Evolutionary conservation across 768 basidiomycete species (phyloP).

Genomic region (Suillus subalutaceus): DNA sequence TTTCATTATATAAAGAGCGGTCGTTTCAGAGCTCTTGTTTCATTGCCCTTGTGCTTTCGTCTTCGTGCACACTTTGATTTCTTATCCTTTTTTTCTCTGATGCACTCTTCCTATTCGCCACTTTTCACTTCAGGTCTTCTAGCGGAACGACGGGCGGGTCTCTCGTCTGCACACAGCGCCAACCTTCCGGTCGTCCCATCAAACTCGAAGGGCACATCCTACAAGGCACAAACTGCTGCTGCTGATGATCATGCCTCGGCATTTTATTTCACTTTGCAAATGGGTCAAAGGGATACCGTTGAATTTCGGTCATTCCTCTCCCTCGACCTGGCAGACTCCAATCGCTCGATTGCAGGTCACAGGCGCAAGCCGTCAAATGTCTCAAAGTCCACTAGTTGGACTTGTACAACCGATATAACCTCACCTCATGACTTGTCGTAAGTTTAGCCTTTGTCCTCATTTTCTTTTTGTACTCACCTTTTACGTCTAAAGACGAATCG

Average conservation of each 20-base stretch:
- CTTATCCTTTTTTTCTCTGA: slow-evolving; percentile 6
- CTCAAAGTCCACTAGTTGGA: slow-evolving; percentile 35
- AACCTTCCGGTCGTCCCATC: slow-evolving; percentile 24
- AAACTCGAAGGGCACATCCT: neutral
- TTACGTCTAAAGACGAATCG: slow-evolving; percentile 23
- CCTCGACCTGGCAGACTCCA: slow-evolving; percentile 64
- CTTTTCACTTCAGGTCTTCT: slow-evolving; percentile 69
- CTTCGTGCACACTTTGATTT: neutral
- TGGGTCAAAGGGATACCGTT: slow-evolving; percentile 38
- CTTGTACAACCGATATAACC: slow-evolving; percentile 19
- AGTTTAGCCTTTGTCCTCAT: slow-evolving; percentile 6
- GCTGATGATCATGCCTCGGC: slow-evolving; percentile 39
- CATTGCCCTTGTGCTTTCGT: neutral
- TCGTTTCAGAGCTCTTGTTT: neutral
- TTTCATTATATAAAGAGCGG: slow-evolving; percentile 2
- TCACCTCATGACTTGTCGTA: slow-evolving; percentile 19
- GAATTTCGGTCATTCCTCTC: slow-evolving; percentile 65
- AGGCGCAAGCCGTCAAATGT: slow-evolving; percentile 36
- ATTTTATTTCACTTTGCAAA: slow-evolving; percentile 52
- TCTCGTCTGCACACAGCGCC: slow-evolving; percentile 20
- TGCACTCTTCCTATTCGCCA: slow-evolving; percentile 48
- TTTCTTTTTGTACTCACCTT: neutral
- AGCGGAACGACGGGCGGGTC: slow-evolving; percentile 31
- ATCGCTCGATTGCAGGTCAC: slow-evolving; percentile 42
- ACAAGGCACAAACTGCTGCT: slow-evolving; percentile 14